phyloP scores from a whole-genome alignment of 2,329 filamentous ascomycete species.

The Pseudopyricularia javanii region DNA sequence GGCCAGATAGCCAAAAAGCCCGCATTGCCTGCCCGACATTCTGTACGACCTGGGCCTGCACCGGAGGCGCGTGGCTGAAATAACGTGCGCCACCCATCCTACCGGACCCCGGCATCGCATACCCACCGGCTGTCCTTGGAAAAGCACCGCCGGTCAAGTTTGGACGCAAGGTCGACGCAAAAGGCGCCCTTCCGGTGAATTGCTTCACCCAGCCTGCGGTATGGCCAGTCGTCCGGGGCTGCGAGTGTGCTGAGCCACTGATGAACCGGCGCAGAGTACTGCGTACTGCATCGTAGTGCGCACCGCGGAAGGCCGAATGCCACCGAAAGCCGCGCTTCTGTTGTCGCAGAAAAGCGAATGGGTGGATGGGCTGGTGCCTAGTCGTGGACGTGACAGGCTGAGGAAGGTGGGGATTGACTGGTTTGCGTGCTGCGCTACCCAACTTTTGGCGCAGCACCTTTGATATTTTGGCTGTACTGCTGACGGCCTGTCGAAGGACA shows the following conservation, averaged over 20 bases:
- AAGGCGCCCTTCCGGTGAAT: slow-evolving; percentile 67
- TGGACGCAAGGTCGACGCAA: slow-evolving; percentile 77
- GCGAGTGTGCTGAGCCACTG: slow-evolving; percentile 20
- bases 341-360: slow-evolving; percentile 34
- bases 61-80: slow-evolving; percentile 79
- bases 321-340: slow-evolving; percentile 30
- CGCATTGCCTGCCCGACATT: slow-evolving; percentile 91
- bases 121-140: slow-evolving; percentile 80
- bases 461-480: slow-evolving; percentile 28
- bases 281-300: slow-evolving; percentile 27
- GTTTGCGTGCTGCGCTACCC: slow-evolving; percentile 27
- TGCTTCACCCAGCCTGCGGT: slow-evolving; percentile 41
- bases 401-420: slow-evolving; percentile 25
- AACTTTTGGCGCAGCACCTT: slow-evolving; percentile 39
- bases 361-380: slow-evolving; percentile 36
- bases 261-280: slow-evolving; percentile 34
- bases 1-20: slow-evolving; percentile 82
- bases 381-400: slow-evolving; percentile 31
- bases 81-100: slow-evolving; percentile 56
- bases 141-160: slow-evolving; percentile 84
- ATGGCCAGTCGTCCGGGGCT: slow-evolving; percentile 14
- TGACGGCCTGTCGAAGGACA: slow-evolving; percentile 37
- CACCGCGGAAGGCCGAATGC: slow-evolving; percentile 30
- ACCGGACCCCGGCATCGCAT: slow-evolving; percentile 55
- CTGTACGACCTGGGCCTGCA: slow-evolving; percentile 80